Evolutionary conservation across 148 eudicot species (phyloP).

Genomic region (Pharnaceum exiguum): DNA sequence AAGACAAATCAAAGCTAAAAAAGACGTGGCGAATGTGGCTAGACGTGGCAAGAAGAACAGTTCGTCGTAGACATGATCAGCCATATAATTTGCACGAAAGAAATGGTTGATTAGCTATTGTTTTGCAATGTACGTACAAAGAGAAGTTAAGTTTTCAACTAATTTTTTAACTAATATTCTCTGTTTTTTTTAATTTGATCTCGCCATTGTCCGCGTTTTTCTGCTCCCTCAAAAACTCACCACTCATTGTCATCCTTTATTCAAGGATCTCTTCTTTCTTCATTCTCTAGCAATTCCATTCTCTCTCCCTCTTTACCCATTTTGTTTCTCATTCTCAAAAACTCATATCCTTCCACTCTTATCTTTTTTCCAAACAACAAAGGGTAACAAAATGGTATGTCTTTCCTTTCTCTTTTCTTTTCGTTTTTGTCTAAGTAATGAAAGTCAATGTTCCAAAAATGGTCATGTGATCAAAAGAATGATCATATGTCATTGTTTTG

Average conservation of each 20-base stretch:
- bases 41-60: slow-evolving; percentile 31
- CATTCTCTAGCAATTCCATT: background rate
- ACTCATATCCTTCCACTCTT: background rate
- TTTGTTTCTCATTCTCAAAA: slow-evolving; percentile 8
- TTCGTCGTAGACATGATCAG: slow-evolving; percentile 32
- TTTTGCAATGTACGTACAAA: background rate
- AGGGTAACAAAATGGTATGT: slow-evolving; percentile 33
- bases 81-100: background rate
- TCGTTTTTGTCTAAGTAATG: no score
- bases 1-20: background rate
- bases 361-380: background rate
- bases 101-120: background rate
- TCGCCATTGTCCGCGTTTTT: slow-evolving; percentile 32
- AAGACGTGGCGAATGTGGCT: slow-evolving; percentile 1
- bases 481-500: no score
- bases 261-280: slow-evolving; percentile 30
- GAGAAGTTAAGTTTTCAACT: background rate
- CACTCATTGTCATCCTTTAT: slow-evolving; percentile 27
- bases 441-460: no score
- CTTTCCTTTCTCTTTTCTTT: background rate
- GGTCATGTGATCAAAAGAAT: no score
- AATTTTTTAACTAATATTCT: background rate
- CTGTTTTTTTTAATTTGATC: background rate
- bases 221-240: slow-evolving; percentile 26
- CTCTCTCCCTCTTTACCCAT: slow-evolving; percentile 10